Conservation (phyloP, 768 basidiomycete species). For the Mycena galericulata region DNA sequence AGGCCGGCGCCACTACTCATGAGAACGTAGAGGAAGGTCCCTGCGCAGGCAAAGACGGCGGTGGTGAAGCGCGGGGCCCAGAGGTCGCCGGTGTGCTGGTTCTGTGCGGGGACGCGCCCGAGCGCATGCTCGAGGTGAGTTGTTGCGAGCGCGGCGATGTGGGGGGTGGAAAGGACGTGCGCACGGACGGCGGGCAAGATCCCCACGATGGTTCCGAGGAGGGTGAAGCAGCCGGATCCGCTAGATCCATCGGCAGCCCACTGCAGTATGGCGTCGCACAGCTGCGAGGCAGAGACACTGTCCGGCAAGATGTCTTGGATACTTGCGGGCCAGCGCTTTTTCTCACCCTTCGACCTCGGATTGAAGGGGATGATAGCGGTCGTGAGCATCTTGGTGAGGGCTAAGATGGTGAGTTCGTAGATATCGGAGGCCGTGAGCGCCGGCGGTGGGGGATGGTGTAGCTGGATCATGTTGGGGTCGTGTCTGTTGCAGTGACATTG, state of each 20-base stretch:
- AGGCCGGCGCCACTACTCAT: not conserved
- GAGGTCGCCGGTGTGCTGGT: not conserved
- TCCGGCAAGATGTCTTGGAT: not conserved
- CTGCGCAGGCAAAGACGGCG: not conserved
- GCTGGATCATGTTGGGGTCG: not conserved
- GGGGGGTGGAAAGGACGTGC: not conserved
- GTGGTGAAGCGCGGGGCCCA: not conserved
- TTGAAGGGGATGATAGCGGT: not conserved
- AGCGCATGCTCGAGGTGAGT: slow-evolving; percentile 1
- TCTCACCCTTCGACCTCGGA: not conserved
- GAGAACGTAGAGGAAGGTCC: not conserved
- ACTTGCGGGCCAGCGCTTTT: not conserved
- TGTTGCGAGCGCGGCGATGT: not conserved
- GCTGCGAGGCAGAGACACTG: not conserved
- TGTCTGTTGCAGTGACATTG: not conserved
- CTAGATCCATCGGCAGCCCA: not conserved
- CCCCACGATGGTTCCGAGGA: not conserved
- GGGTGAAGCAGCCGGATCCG: not conserved
- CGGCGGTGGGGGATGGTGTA: not conserved
- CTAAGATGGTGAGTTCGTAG: not conserved
- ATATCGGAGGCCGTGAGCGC: not conserved
- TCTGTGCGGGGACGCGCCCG: not conserved
- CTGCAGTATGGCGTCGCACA: not conserved
- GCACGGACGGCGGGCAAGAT: not conserved
- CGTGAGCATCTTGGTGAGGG: not conserved